phyloP scores from a whole-genome alignment of 2,329 filamentous ascomycete species.

The Botrytis tulipae region DNA sequence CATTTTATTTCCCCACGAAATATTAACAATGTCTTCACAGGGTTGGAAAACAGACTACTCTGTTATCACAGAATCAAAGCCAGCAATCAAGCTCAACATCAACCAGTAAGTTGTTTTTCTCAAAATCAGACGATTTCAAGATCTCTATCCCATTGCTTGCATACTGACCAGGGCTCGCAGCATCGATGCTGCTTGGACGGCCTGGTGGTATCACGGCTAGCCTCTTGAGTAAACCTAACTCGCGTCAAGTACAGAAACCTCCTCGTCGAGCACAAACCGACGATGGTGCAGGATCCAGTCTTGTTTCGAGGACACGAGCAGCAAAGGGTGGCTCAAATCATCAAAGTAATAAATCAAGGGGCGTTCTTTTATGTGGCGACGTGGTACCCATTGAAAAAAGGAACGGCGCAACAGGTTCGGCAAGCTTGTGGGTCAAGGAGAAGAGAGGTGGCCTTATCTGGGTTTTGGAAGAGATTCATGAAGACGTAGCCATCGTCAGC shows the following conservation, averaged over 20 bases:
- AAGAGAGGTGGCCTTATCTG: constrained; percentile 92
- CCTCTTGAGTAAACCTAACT: constrained; percentile 71
- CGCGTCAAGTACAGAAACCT: constrained; percentile 51
- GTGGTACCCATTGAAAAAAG: constrained; percentile 98
- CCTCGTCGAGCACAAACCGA: constrained; percentile 62
- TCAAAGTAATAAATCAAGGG: constrained; percentile 72
- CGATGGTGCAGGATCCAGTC: constrained; percentile 53
- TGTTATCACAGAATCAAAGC: constrained; percentile 28
- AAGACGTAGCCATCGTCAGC: constrained; percentile 77
- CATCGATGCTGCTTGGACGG: constrained; percentile 65
- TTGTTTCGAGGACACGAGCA: constrained; percentile 43
- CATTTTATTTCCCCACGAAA: neutral
- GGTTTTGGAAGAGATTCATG: constrained; percentile 96
- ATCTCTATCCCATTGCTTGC: neutral
- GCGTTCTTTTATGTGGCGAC: constrained; percentile 90
- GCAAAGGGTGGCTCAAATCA: constrained; percentile 55
- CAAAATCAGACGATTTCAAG: neutral
- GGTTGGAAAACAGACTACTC: constrained; percentile 27
- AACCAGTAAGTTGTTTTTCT: constrained; percentile 26
- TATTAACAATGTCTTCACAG: constrained; percentile 20
- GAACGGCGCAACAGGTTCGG: constrained; percentile 86
- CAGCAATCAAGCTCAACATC: constrained; percentile 37
- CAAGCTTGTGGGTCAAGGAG: constrained; percentile 98
- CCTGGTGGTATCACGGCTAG: constrained; percentile 76
- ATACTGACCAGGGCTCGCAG: constrained; percentile 23